phyloP scores from a whole-genome alignment of 2,329 filamentous ascomycete species.

The Beauveria bassiana region DNA sequence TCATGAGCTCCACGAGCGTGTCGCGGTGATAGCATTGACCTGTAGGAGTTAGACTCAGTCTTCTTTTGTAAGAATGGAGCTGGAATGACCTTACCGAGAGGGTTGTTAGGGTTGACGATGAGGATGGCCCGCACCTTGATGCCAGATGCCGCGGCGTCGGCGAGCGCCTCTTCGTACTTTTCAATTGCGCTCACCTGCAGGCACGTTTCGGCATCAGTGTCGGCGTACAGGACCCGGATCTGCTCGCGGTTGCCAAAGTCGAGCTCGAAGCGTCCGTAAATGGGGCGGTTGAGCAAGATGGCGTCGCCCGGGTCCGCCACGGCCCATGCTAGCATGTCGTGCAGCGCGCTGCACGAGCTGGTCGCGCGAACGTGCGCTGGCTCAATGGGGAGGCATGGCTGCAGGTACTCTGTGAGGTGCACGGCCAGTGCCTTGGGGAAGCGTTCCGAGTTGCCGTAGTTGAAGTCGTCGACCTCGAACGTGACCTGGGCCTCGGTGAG shows the following conservation, averaged over 20 bases:
- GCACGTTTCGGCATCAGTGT: conserved; percentile 32
- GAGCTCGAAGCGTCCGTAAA: conserved; percentile 41
- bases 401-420: conserved; percentile 32
- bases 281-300: conserved; percentile 31
- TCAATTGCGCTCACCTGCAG: conserved; percentile 36
- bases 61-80: conserved; percentile 3
- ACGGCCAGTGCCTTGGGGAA: conserved; percentile 26
- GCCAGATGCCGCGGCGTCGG: conserved; percentile 26
- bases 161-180: conserved; percentile 36
- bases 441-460: conserved; percentile 28
- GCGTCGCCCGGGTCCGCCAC: conserved; percentile 31
- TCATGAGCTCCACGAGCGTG: conserved; percentile 35
- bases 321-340: conserved; percentile 32
- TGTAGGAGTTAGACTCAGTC: too few relatives aligned
- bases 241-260: conserved; percentile 38
- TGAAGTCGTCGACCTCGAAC: conserved; percentile 23
- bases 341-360: conserved; percentile 30
- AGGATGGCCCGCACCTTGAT: conserved; percentile 37
- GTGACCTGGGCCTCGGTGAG: conserved; percentile 16
- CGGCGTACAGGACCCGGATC: conserved; percentile 36
- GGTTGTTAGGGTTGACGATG: conserved; percentile 47
- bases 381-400: conserved; percentile 22
- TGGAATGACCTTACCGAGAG: conserved; percentile 29
- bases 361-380: conserved; percentile 26
- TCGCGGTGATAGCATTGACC: conserved; percentile 36